A percentile compares a stretch with the other conserved stretches of the same genome.
Conservation (phyloP, 2,329 filamentous ascomycete genomes). For the Fusarium fracticaudum region DNA sequence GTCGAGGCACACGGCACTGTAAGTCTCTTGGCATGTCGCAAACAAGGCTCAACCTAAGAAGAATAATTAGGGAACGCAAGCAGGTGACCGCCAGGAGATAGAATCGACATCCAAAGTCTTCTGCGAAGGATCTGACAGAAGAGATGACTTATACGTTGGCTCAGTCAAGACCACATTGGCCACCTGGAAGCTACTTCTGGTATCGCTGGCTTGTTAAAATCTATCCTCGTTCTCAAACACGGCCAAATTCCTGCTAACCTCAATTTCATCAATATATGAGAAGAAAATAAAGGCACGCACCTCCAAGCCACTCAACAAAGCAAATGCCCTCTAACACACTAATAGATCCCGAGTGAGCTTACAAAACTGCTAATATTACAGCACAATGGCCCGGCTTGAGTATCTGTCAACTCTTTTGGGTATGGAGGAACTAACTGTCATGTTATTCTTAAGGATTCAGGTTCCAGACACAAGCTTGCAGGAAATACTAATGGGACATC, state of each 20-base stretch:
- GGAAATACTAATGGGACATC: neutral
- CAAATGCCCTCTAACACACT: neutral
- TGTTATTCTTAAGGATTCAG: neutral
- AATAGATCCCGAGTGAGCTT: neutral
- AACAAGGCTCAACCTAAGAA: neutral
- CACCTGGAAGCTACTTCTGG: slow-evolving; percentile 3
- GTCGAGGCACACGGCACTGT: slow-evolving; percentile 2
- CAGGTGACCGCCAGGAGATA: slow-evolving; percentile 4
- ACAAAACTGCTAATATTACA: neutral
- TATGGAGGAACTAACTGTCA: slow-evolving; percentile 10
- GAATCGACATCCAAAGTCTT: neutral
- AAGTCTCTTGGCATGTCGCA: neutral
- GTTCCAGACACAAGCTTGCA: neutral
- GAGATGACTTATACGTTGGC: neutral
- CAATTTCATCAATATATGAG: slow-evolving; percentile 3
- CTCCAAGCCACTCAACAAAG: too few species aligned
- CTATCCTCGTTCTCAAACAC: neutral
- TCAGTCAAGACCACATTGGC: slow-evolving; percentile 6
- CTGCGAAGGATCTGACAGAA: neutral
- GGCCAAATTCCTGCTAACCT: neutral
- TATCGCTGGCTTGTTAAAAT: neutral
- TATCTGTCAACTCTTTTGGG: slow-evolving; percentile 5
- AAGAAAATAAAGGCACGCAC: neutral
- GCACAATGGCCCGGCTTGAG: neutral
- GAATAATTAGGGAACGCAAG: neutral